Evolutionary conservation across 1,139 yeast species (phyloP).

Genomic region (Kodamaea ohmeri): DNA sequence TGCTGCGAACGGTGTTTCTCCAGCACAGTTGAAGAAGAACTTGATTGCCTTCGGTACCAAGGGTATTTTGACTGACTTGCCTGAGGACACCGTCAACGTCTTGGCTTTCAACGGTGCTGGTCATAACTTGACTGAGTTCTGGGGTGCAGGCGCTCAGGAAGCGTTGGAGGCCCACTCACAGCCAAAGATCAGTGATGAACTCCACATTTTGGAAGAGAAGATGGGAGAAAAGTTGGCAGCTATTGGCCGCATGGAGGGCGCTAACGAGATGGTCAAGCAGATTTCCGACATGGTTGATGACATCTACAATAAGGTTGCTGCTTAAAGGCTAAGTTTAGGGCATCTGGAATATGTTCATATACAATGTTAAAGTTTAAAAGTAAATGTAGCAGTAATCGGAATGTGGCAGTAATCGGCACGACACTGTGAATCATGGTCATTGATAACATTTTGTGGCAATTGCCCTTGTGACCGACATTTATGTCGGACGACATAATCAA

Average conservation of each 20-base stretch:
- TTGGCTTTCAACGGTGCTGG: conserved; percentile 95
- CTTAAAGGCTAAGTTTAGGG: conserved; percentile 7
- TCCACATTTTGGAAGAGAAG: conserved; percentile 18
- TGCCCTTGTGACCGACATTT: conserved; percentile 1
- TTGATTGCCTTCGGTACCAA: conserved; percentile 77
- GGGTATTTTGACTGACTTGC: conserved; percentile 65
- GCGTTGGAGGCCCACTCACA: neutral
- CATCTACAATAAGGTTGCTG: conserved; percentile 17
- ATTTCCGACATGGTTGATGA: conserved; percentile 23
- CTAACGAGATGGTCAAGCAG: conserved; percentile 21
- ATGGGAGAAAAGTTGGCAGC: conserved; percentile 22
- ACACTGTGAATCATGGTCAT: no score
- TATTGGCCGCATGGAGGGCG: conserved; percentile 21
- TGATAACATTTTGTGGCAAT: neutral
- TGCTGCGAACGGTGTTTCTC: conserved; percentile 62
- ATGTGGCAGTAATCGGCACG: no score
- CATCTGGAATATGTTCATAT: conserved; percentile 3
- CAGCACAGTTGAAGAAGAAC: conserved; percentile 86
- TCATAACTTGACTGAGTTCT: conserved; percentile 69
- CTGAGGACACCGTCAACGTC: conserved; percentile 81
- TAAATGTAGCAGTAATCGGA: neutral
- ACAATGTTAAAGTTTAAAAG: neutral
- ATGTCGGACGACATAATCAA: conserved; percentile 6
- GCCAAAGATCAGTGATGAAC: conserved; percentile 8
- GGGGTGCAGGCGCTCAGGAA: conserved; percentile 36